Percentiles rank a stretch among this genome's conserved stretches.
Evolutionary conservation across 805 yeast genomes (phyloP).

Genomic region (Candida ipomoeae): DNA sequence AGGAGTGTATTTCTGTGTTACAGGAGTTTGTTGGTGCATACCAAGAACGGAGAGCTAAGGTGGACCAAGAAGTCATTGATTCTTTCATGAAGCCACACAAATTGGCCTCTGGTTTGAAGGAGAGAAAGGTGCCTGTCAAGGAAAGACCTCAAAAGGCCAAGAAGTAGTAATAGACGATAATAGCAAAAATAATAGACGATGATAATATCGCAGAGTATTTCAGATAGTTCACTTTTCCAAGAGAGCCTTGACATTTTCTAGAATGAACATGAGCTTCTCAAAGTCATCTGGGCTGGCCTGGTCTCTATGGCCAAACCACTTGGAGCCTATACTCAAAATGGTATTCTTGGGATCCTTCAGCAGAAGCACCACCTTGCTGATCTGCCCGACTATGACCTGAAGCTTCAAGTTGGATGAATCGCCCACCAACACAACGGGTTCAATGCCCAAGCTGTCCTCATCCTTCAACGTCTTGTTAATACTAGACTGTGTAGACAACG

Average conservation of each 20-base stretch:
- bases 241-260: conserved; percentile 23
- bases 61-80: conserved; percentile 58
- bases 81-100: conserved; percentile 82
- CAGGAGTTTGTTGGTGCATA: conserved; percentile 76
- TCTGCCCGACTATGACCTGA: conserved; percentile 46
- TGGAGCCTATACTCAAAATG: conserved; percentile 43
- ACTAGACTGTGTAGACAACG: conserved; percentile 19
- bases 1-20: conserved; percentile 73
- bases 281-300: conserved; percentile 34
- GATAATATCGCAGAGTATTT: neutral
- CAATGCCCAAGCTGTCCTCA: conserved; percentile 30
- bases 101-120: conserved; percentile 68
- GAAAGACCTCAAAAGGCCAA: conserved; percentile 43
- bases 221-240: neutral
- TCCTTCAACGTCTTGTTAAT: conserved; percentile 14
- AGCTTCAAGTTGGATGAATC: conserved; percentile 44
- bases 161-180: conserved; percentile 11
- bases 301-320: conserved; percentile 42
- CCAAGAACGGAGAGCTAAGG: conserved; percentile 70
- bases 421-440: conserved; percentile 46
- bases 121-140: conserved; percentile 70
- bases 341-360: conserved; percentile 34
- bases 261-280: conserved; percentile 41
- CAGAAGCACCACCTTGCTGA: conserved; percentile 38
- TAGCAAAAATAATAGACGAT: neutral